Base-by-base conservation (phyloP, 2,329 filamentous ascomycete species). In the Diaporthe australafricana region DNA sequence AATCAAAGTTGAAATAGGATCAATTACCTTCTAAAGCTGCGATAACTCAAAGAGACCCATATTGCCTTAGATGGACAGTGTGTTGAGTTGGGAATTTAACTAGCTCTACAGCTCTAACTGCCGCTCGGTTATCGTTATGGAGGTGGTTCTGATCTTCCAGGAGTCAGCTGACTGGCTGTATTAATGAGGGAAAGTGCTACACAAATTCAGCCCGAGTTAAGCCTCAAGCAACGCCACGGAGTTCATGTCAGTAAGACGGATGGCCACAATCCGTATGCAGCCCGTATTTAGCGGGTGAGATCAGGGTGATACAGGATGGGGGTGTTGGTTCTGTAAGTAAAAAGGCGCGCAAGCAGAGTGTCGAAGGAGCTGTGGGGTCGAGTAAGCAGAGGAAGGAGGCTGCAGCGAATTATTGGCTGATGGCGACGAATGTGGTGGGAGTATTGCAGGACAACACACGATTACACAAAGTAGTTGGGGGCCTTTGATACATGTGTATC, bases 11-110 rank as follows among this genome's bases (percentile, higher is more conserved):
- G n/a, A n/a, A n/a, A n/a, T n/a, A n/a, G n/a, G n/a, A n/a, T n/a
- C n/a, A n/a, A 70, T n/a, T 1, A 55, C 45, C 55, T 70, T 70
- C 3, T 52, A 40, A 3, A 55, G 55, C 42, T 62, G 68, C 9
- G 32, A 35, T 5, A 9, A 35, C 32, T 5, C 5, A 5, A 35
- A 35, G 32, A 9, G 32, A 35, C 5, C 32, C 32, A 35, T 35
- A 9, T 35, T 35, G 32, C 9, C 32, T 35, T 5, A 9, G 32
- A 5, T 35, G 9, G 32, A 35, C 9, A 35, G 5, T 35, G 32
- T 35, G 32, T 35, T 9, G 9, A 35, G 32, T 35, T 35, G 32
- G 5, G 32, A 35, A 35, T 9, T 35, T 5, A 9, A 35, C 32
- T 9, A 5, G 5, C 5, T 35, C 32, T 5, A 35, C 32, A 35